phyloP scores from a whole-genome alignment of 176 grass and related monocot species.

The Puya raimondii region DNA sequence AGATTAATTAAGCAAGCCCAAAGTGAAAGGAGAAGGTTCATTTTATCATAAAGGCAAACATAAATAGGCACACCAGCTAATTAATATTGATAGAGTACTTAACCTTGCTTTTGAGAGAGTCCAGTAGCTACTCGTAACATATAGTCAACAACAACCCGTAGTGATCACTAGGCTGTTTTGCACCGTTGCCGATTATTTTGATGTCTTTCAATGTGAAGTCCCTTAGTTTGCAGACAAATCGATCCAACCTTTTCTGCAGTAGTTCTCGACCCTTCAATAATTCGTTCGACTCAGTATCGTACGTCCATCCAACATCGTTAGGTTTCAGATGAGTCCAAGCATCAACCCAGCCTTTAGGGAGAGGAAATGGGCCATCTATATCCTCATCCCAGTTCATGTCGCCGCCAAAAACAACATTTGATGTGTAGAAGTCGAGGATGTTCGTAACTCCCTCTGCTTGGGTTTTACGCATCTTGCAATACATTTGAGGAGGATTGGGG shows the following conservation, averaged over 20 bases:
- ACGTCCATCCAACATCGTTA: not conserved
- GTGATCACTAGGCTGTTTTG: not conserved
- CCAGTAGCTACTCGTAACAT: too few relatives aligned
- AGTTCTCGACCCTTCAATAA: not conserved
- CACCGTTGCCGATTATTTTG: not conserved
- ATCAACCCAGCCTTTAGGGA: not conserved
- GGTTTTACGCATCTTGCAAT: not conserved
- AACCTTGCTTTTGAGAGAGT: too few relatives aligned
- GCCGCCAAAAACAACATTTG: not conserved
- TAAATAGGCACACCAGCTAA: too few relatives aligned
- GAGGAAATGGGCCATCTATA: not conserved
- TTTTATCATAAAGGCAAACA: too few relatives aligned
- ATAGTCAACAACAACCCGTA: too few relatives aligned
- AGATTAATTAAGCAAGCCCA: too few relatives aligned
- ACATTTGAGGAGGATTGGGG: not conserved
- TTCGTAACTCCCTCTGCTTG: not conserved
- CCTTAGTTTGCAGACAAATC: constrained; percentile 4
- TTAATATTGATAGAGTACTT: too few relatives aligned
- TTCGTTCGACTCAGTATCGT: not conserved
- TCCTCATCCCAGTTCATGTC: constrained; percentile 8
- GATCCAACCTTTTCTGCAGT: constrained; percentile 1
- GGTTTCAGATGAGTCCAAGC: not conserved
- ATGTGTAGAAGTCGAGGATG: not conserved
- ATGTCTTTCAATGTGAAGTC: not conserved
- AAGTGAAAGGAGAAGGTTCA: too few relatives aligned